Evolutionary conservation across 257 asterid species (phyloP), one percentile per base, ranked within the genome.

Genomic region (Lavandula angustifolia): DNA sequence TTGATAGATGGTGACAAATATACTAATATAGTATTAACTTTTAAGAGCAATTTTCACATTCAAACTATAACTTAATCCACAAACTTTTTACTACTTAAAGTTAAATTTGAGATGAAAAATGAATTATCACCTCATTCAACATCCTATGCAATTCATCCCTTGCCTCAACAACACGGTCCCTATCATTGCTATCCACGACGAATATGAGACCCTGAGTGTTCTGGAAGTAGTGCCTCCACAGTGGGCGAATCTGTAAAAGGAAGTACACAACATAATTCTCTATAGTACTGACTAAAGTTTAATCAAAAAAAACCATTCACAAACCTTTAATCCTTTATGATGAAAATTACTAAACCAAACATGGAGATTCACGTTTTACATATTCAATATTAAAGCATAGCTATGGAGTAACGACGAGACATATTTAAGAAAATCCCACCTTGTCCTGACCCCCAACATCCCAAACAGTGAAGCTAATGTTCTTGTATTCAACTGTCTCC

Each of bases 141-240:
- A 91, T 91, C 80, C 95, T 86, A 74, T 91, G 96, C 77, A 91
- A 76, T 77, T 91, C 98, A 80, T 91, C 96, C 70, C 98, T 88
- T 17, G 97, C 97, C 83, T 91, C 97, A 54, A 87, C 92, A 46
- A 87, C 84, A 80, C 96, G 88, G 72, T 91, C 98, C 74, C 95
- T 85, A 68, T 91, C 98, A 69, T 91, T 91, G 83, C 96, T 91
- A 72, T 91, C 98, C 62, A 91, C 95, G 49, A 88, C 96, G 43
- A 88, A 91, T 53, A 91, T 91, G 69, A 88, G 98, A 56, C 98
- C 96, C 76, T 91, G 98, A 8, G 95, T 87, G 85, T 91, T 91
- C 54, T 91, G 96, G 84, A 91, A 91, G 77, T 91, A 91, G 86
- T 88, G 96, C 87, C 98, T 88, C 98, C 98, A 91, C 85, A 91